phyloP scores from a whole-genome alignment of 2,329 filamentous ascomycete species.

The Ascochyta rabiei region DNA sequence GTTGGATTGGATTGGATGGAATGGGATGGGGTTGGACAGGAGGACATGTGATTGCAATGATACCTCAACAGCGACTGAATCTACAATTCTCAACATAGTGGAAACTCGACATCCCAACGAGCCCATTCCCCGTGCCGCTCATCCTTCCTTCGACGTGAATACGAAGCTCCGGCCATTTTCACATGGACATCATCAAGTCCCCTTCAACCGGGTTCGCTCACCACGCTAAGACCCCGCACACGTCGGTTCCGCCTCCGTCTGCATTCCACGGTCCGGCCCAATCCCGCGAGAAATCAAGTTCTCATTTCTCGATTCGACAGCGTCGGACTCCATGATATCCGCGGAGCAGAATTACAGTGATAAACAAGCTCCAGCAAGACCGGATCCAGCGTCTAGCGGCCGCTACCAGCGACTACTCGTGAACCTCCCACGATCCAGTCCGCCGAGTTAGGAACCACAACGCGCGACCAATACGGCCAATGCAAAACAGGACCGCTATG shows the following conservation, averaged over 20 bases:
- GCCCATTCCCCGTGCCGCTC: background rate
- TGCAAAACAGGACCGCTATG: slow-evolving; percentile 2
- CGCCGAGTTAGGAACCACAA: background rate
- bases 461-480: background rate
- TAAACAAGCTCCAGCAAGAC: slow-evolving; percentile 11
- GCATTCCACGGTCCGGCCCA: slow-evolving; percentile 11
- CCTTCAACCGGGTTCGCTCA: background rate
- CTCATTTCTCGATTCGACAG: background rate
- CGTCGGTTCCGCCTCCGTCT: slow-evolving; percentile 1
- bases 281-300: background rate
- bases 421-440: background rate
- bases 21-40: background rate
- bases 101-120: background rate
- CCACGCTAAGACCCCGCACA: slow-evolving; percentile 14
- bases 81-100: background rate
- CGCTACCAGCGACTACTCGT: slow-evolving; percentile 8
- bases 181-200: background rate
- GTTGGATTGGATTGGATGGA: background rate
- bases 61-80: slow-evolving; percentile 3
- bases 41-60: slow-evolving; percentile 1
- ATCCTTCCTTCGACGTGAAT: background rate
- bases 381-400: slow-evolving; percentile 9
- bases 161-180: background rate
- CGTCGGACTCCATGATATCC: slow-evolving; percentile 1
- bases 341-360: slow-evolving; percentile 15